A percentile compares a stretch with the other conserved stretches of the same genome.
Conservation (phyloP, 306 rosid genomes). For the Mimosa bimucronata region DNA sequence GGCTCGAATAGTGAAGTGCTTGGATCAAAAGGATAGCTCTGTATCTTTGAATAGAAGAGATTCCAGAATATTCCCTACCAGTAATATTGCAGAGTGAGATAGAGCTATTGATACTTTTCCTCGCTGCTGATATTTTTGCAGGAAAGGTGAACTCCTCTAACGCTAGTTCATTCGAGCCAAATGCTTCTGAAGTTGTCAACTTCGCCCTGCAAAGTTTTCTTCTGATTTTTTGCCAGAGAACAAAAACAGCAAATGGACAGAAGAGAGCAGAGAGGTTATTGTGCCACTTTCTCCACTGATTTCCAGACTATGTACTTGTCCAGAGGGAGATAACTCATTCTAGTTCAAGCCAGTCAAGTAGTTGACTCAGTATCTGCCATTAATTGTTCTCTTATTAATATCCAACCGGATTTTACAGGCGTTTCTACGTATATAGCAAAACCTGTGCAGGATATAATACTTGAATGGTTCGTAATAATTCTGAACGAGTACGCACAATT, state of each 20-base stretch:
- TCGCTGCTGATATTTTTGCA: conserved; percentile 35
- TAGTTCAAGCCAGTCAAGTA: background rate
- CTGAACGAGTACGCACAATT: background rate
- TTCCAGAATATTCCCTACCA: background rate
- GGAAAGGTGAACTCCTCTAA: conserved; percentile 77
- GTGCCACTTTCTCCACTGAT: conserved; percentile 9
- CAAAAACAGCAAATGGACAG: conserved; percentile 30
- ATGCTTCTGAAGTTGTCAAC: conserved; percentile 28
- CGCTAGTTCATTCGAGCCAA: conserved; percentile 45
- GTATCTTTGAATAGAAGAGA: background rate
- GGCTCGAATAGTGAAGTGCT: conserved; percentile 25
- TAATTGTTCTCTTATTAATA: background rate
- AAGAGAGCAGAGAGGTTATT: conserved; percentile 34
- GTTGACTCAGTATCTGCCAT: conserved; percentile 22
- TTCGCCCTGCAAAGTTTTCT: conserved; percentile 53
- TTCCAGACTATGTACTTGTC: conserved; percentile 13
- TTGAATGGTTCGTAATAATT: too few species aligned
- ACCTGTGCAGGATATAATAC: too few species aligned
- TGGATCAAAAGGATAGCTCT: conserved; percentile 22
- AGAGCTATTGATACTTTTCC: background rate
- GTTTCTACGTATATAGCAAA: background rate
- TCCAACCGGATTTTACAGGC: background rate
- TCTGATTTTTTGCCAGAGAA: conserved; percentile 1
- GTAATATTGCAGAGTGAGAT: background rate
- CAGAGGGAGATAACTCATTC: background rate